A percentile compares a stretch with the other conserved stretches of the same genome.
phyloP scores from a whole-genome alignment of 2,329 filamentous ascomycete genomes.

The Juglanconis sp. region DNA sequence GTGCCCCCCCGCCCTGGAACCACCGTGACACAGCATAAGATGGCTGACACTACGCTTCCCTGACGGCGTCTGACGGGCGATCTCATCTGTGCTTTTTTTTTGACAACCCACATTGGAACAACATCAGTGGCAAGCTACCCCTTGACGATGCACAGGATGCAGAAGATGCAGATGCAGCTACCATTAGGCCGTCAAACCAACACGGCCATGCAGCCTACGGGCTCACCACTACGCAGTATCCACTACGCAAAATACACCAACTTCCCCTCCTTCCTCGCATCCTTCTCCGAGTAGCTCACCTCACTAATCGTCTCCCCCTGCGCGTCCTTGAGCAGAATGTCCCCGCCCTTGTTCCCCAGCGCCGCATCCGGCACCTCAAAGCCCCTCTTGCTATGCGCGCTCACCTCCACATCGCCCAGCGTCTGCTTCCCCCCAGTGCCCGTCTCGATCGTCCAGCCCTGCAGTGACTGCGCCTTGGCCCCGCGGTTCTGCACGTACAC shows the following conservation, averaged over 20 bases:
- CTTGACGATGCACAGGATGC: no score
- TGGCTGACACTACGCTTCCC: no score
- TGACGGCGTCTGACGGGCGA: no score
- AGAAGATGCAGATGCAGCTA: no score
- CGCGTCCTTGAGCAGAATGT: slow-evolving; percentile 17
- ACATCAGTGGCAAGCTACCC: no score
- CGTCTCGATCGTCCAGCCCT: slow-evolving; percentile 21
- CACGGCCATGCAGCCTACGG: no score
- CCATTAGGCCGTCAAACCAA: no score
- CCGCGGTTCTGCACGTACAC: slow-evolving; percentile 20
- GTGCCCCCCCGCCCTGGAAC: no score
- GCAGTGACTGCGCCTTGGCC: slow-evolving; percentile 6
- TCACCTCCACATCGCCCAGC: slow-evolving; percentile 8
- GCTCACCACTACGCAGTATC: no score
- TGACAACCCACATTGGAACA: no score
- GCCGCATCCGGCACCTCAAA: slow-evolving; percentile 10
- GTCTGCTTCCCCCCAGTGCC: slow-evolving; percentile 11
- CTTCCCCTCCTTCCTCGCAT: slow-evolving; percentile 19
- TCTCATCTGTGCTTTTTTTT: neutral
- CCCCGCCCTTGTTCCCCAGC: slow-evolving; percentile 20
- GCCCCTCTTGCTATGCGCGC: slow-evolving; percentile 3
- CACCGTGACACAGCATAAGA: no score
- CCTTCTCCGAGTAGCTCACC: slow-evolving; percentile 20
- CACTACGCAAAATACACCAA: slow-evolving; percentile 18
- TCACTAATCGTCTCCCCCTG: slow-evolving; percentile 17